A percentile compares a stretch with the other conserved stretches of the same genome.
Evolutionary conservation across 331 rosid species (phyloP).

Genomic region (Pyracantha coccinea): DNA sequence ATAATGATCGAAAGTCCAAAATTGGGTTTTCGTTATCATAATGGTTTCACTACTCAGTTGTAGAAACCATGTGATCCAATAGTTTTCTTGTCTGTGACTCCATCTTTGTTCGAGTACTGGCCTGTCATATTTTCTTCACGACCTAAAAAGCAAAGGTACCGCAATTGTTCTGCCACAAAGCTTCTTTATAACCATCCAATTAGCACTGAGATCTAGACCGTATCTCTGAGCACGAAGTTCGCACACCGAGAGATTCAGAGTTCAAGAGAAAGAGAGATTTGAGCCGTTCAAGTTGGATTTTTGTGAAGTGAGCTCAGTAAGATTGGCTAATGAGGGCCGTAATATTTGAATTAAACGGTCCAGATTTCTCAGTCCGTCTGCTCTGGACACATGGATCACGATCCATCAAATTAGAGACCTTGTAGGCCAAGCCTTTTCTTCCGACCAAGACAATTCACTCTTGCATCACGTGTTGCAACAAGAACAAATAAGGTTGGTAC

Average conservation of each 20-base stretch:
- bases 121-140: background rate
- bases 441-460: background rate
- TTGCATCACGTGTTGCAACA: no score
- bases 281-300: no score
- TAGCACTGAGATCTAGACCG: no score
- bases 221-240: no score
- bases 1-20: background rate
- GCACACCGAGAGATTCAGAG: no score
- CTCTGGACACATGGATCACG: no score
- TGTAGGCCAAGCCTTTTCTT: background rate
- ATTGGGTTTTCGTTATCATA: background rate
- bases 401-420: background rate
- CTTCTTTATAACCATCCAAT: background rate
- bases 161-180: background rate
- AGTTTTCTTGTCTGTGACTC: slow-evolving; percentile 21
- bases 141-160: background rate
- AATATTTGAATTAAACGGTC: no score
- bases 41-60: background rate
- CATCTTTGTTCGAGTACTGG: background rate
- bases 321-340: no score
- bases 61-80: background rate
- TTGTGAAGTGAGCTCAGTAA: no score
- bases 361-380: no score
- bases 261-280: no score
- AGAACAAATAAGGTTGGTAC: no score